A percentile compares a stretch with the other conserved stretches of the same genome.
Conservation (phyloP, 1,139 yeast species). For the Yarrowia galli region DNA sequence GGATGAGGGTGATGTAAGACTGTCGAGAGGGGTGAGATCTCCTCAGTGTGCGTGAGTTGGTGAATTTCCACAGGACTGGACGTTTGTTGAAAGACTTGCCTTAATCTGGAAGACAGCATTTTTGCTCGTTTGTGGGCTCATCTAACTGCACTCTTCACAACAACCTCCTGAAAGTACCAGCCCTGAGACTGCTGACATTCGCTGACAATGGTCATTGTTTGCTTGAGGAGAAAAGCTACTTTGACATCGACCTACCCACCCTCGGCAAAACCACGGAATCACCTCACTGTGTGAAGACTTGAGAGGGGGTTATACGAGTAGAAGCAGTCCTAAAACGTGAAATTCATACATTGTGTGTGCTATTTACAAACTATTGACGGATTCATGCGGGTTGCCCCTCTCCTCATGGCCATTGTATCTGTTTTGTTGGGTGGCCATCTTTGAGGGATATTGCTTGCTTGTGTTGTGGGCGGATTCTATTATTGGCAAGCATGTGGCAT, state of each 20-base stretch:
- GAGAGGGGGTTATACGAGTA: neutral
- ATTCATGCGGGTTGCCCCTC: neutral
- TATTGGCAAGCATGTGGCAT: neutral
- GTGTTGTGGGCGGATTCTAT: neutral
- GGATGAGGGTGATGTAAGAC: neutral
- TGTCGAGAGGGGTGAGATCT: neutral
- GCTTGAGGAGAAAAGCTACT: neutral
- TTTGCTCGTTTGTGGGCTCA: no score
- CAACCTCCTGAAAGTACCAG: no score
- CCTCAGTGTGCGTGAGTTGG: neutral
- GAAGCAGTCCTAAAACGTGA: neutral
- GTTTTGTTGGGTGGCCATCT: constrained; percentile 4
- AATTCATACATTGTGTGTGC: neutral
- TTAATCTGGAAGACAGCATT: no score
- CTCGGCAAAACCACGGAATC: constrained; percentile 10
- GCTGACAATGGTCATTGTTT: neutral
- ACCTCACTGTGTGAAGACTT: neutral
- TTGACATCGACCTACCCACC: neutral
- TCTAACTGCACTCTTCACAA: no score
- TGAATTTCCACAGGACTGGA: no score
- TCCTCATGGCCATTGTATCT: neutral
- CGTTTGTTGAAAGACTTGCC: no score
- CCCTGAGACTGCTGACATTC: neutral
- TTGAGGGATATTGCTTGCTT: neutral
- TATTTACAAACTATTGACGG: constrained; percentile 7